Evolutionary conservation across 2,329 filamentous ascomycete genomes (phyloP).

Genomic region (Talaromyces sp.): DNA sequence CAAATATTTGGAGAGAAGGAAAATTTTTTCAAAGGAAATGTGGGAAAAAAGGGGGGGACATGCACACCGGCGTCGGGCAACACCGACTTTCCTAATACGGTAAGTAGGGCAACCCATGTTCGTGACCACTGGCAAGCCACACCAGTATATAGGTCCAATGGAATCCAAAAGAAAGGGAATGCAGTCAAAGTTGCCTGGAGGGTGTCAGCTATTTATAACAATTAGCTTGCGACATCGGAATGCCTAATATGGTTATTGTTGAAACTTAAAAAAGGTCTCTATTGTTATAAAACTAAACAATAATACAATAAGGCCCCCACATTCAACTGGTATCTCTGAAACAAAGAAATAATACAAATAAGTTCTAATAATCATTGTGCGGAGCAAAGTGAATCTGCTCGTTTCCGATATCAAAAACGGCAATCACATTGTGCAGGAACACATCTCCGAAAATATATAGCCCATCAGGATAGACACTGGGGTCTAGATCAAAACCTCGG

Average conservation of each 20-base stretch:
- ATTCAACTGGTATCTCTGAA: neutral
- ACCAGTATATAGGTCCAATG: neutral
- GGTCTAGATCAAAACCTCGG: neutral
- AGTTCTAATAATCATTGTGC: neutral
- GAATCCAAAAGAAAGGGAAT: neutral
- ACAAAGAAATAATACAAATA: neutral
- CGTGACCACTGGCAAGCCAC: neutral
- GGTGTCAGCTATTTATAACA: neutral
- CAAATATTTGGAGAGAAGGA: too few relatives aligned
- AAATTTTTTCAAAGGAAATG: too few relatives aligned
- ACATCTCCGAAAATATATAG: neutral
- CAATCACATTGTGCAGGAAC: slow-evolving; percentile 3
- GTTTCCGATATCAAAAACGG: neutral
- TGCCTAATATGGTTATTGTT: neutral
- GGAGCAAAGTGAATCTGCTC: slow-evolving; percentile 1
- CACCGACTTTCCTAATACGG: too few relatives aligned
- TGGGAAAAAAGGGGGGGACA: too few relatives aligned
- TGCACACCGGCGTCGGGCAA: too few relatives aligned
- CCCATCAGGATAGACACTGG: neutral
- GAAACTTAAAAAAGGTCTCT: neutral
- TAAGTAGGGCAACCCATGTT: neutral
- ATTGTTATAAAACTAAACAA: neutral
- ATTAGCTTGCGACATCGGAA: neutral
- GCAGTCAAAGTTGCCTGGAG: neutral
- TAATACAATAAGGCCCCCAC: neutral